phyloP scores from a whole-genome alignment of 257 asterid species.

The Verbascum thapsus region DNA sequence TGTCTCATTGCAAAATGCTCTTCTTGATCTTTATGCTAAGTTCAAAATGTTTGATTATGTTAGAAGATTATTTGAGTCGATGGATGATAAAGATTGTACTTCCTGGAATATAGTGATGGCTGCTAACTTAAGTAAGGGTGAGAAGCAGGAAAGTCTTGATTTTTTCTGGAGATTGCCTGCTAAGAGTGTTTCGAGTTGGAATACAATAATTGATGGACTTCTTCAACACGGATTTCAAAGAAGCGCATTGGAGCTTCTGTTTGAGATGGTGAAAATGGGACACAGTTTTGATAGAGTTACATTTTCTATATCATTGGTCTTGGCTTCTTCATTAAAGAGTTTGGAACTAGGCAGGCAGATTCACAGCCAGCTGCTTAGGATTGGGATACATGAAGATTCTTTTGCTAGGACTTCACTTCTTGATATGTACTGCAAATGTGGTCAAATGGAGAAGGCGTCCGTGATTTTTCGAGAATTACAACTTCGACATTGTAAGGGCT shows the following conservation, averaged over 20 bases:
- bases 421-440: conserved; percentile 77
- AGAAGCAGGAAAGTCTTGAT: conserved; percentile 42
- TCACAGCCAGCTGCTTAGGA: conserved; percentile 57
- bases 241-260: conserved; percentile 51
- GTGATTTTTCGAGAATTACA: conserved; percentile 41
- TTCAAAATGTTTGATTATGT: conserved; percentile 44
- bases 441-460: conserved; percentile 62
- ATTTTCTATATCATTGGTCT: conserved; percentile 57
- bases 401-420: conserved; percentile 58
- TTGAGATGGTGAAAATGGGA: conserved; percentile 53
- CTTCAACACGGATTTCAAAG: conserved; percentile 46
- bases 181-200: conserved; percentile 75
- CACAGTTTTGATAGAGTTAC: conserved; percentile 48
- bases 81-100: conserved; percentile 49
- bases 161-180: conserved; percentile 57
- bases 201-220: conserved; percentile 68
- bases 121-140: conserved; percentile 47
- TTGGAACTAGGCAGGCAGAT: conserved; percentile 66
- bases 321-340: conserved; percentile 51
- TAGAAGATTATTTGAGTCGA: conserved; percentile 44
- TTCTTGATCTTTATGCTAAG: conserved; percentile 75
- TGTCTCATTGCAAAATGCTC: conserved; percentile 55
- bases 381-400: conserved; percentile 47
- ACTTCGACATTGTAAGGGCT: conserved; percentile 29
- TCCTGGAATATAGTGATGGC: conserved; percentile 86